Conservation (phyloP, 805 yeast genomes). For the Maudiozyma saulgeensis region DNA sequence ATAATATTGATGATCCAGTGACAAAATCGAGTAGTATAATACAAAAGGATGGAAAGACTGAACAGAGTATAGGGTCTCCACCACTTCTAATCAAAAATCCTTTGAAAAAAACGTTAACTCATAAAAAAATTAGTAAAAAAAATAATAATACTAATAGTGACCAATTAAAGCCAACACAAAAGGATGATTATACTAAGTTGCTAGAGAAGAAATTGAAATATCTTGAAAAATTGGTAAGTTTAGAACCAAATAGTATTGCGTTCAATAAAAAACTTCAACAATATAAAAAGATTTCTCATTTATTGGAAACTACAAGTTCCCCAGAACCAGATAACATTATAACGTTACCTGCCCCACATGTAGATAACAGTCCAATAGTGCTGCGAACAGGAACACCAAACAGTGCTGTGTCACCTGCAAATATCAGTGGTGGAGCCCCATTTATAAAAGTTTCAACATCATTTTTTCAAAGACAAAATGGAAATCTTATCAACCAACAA, state of each 20-base stretch:
- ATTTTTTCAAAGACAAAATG: not conserved
- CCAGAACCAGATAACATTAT: conserved; percentile 1
- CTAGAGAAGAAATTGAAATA: conserved; percentile 46
- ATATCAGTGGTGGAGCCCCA: not conserved
- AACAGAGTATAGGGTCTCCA: too few species aligned
- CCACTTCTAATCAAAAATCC: too few species aligned
- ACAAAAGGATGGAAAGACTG: too few species aligned
- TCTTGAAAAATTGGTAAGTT: conserved; percentile 37
- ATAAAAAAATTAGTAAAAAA: not conserved
- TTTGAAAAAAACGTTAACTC: not conserved
- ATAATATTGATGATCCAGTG: too few species aligned
- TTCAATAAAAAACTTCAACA: conserved; percentile 27
- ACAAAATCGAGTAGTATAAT: too few species aligned
- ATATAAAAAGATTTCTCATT: conserved; percentile 33
- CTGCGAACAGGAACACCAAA: not conserved
- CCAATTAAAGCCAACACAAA: conserved; percentile 12
- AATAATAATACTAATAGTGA: not conserved
- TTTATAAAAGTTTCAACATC: not conserved
- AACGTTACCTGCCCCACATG: not conserved
- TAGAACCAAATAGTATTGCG: conserved; percentile 18
- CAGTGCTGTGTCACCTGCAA: not conserved
- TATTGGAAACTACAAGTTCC: conserved; percentile 14
- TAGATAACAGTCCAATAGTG: not conserved
- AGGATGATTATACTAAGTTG: conserved; percentile 49
- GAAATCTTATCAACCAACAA: not conserved